These are phyloP conservation scores for Citrus maxima DNA, from an alignment of 345 rosid species.

Conservation along the genomic window DNA sequence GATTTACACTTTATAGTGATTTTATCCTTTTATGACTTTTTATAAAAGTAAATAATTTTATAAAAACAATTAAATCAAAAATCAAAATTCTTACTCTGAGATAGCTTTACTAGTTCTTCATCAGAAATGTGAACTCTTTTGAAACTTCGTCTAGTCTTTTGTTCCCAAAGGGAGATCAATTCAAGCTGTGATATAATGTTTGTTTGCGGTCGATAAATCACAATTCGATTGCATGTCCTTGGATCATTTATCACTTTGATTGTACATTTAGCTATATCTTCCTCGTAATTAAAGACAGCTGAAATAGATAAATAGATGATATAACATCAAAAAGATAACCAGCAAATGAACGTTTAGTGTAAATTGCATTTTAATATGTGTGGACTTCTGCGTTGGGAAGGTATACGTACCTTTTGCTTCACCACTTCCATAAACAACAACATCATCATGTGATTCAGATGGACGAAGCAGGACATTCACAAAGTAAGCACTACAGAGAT, in stretches of 20 bases:
- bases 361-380: not conserved
- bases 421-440: slow-evolving; percentile 35
- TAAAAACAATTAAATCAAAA: no score
- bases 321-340: not conserved
- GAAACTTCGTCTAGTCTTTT: slow-evolving; percentile 29
- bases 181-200: slow-evolving; percentile 30
- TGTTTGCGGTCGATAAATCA: slow-evolving; percentile 19
- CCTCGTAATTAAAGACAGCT: slow-evolving; percentile 43
- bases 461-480: slow-evolving; percentile 30
- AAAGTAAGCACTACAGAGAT: slow-evolving; percentile 33
- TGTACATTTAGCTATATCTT: slow-evolving; percentile 33
- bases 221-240: slow-evolving; percentile 20
- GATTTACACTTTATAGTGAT: no score
- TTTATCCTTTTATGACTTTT: no score
- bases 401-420: slow-evolving; percentile 29
- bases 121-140: slow-evolving; percentile 22
- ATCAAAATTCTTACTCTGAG: slow-evolving; percentile 4
- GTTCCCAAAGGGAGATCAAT: slow-evolving; percentile 37
- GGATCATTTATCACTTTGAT: slow-evolving; percentile 36
- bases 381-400: not conserved
- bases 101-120: slow-evolving; percentile 27
- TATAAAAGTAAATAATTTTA: no score
- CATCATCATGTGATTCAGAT: not conserved
- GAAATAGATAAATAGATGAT: not conserved
- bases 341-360: not conserved